Conservation (phyloP, 768 basidiomycete genomes). For the Mycena pura region DNA sequence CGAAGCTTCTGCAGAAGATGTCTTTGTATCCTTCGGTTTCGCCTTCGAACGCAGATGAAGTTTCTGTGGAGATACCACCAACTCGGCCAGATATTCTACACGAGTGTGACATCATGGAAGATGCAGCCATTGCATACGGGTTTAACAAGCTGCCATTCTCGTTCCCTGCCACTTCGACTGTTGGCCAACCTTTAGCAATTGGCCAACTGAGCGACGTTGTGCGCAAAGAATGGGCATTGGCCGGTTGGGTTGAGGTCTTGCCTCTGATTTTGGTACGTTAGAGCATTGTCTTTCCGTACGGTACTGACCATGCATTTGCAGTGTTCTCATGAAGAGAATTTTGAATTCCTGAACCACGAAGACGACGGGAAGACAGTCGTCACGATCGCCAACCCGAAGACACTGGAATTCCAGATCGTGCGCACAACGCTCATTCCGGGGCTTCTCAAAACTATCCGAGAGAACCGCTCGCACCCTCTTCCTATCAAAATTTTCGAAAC, state of each 20-base stretch:
- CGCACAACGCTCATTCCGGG: conserved; percentile 96
- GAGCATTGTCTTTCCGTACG: not conserved
- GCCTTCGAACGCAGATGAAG: conserved; percentile 63
- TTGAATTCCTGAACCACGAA: conserved; percentile 85
- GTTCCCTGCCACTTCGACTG: conserved; percentile 93
- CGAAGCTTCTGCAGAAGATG: conserved; percentile 84
- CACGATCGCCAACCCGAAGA: conserved; percentile 96
- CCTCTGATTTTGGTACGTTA: conserved; percentile 87
- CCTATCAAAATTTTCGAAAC: conserved; percentile 95
- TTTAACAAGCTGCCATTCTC: conserved; percentile 95
- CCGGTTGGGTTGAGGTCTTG: conserved; percentile 95
- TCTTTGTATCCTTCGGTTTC: conserved; percentile 67
- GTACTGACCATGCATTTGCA: conserved; percentile 37
- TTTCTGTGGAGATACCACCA: conserved; percentile 83
- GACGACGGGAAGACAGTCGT: conserved; percentile 86
- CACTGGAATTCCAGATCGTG: conserved; percentile 97
- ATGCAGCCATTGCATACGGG: conserved; percentile 96
- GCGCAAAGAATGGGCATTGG: conserved; percentile 89
- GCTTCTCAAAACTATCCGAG: conserved; percentile 94
- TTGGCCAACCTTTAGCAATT: conserved; percentile 89
- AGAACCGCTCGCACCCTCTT: conserved; percentile 92
- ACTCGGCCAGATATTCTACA: conserved; percentile 98
- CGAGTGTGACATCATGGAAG: conserved; percentile 98
- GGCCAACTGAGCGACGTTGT: conserved; percentile 91
- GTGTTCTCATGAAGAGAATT: conserved; percentile 99